Percentiles rank a stretch among this genome's conserved stretches.
These are phyloP conservation scores for Magnolia sinica DNA, from an alignment of 164 flowering plant genomes.

Conservation along the genomic window DNA sequence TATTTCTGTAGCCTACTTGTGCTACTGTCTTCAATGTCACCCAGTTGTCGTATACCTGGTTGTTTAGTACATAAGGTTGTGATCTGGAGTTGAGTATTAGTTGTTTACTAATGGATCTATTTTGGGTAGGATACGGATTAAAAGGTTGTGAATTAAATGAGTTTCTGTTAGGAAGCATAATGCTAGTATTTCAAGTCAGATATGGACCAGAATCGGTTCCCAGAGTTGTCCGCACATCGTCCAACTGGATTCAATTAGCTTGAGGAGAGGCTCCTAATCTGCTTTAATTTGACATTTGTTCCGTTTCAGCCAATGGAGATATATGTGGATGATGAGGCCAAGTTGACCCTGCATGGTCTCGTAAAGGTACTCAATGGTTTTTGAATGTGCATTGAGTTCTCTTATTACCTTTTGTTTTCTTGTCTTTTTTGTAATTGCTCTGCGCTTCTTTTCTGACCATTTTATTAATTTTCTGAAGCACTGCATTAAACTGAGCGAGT, in stretches of 20 bases:
- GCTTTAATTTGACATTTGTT: conserved; percentile 65
- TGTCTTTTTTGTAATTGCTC: no score
- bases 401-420: no score
- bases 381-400: no score
- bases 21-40: no score
- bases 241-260: conserved; percentile 60
- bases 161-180: neutral
- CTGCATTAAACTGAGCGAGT: no score
- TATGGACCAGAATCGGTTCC: conserved; percentile 29
- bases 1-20: neutral
- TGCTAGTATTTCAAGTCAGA: conserved; percentile 19
- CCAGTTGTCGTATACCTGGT: neutral
- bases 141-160: conserved; percentile 10
- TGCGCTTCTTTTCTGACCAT: no score
- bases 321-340: conserved; percentile 84
- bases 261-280: conserved; percentile 58
- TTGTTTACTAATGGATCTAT: neutral
- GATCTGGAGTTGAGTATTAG: conserved; percentile 9
- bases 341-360: no score
- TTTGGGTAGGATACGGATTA: conserved; percentile 15
- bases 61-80: conserved; percentile 2
- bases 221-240: conserved; percentile 36
- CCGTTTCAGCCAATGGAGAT: conserved; percentile 99
- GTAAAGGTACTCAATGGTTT: no score
- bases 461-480: no score